Base-by-base conservation (phyloP, 768 basidiomycete genomes). In the Phanerochaete carnosa region DNA sequence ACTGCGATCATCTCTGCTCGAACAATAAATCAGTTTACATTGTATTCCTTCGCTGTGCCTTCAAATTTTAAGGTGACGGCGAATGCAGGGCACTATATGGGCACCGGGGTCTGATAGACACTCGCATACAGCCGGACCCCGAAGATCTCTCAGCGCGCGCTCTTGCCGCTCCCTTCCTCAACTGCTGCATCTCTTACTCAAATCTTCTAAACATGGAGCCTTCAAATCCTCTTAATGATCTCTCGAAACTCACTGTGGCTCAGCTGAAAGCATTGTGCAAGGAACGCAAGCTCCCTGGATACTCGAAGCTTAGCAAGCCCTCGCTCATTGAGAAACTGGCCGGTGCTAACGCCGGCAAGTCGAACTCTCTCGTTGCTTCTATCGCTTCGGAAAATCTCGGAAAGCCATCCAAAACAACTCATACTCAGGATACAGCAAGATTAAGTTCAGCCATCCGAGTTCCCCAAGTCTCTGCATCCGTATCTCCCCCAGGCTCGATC, bases 191-290 rank as follows among this genome's bases (percentile, higher is more conserved):
- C 39, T 43, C 16, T 19, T 8, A 4, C 39, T 49, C 9, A 25
- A 7, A 15, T 49, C 5, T 25, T 9, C 5, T 25, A 5, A 26
- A 15, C 28, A 49, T 49, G 47, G 5, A 15, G 11, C 9, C 47
- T 26, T 25, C 11, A 25, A 11, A 49, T 11, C 9, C 30, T 22
- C n/a, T n/a, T n/a, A 33, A 2, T 15, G 46, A 19, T 22, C 45
- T 63, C 35, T 64, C 70, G 12, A 80, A 74, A 55, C 69, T 87
- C 1, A 88, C 83, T 11, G 19, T 52, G 29, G 70, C 83, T 22
- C 85, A 87, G 63, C 78, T 92, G 22, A 90, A 84, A 67, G 78
- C 78, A 3, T 60, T 90, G 15, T 92, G 88, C 72, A 91, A 88
- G 68, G 87, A 86, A 54, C 79, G 73, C 57, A 75, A 79, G 23